phyloP scores from a whole-genome alignment of 2,329 filamentous ascomycete genomes.

The Monosporascus sp. region DNA sequence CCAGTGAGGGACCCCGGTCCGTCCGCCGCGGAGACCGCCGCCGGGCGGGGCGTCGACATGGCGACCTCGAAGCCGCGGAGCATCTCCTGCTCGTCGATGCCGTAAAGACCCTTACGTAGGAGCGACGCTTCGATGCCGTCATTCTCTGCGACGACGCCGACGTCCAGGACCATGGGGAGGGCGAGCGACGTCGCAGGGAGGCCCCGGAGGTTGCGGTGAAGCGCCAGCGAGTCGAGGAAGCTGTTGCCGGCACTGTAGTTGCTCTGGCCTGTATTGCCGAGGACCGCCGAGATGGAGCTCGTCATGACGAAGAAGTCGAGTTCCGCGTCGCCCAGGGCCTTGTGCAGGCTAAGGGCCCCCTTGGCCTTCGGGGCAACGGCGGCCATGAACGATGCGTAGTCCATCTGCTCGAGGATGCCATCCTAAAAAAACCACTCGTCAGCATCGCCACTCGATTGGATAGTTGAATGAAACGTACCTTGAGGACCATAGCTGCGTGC shows the following conservation, averaged over 20 bases:
- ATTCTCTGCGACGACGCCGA: slow-evolving; percentile 23
- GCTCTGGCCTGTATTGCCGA: slow-evolving; percentile 26
- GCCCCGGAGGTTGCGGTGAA: slow-evolving; percentile 17
- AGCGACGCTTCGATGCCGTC: slow-evolving; percentile 7
- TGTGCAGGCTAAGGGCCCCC: slow-evolving; percentile 11
- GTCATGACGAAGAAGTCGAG: slow-evolving; percentile 35
- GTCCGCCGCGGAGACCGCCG: background rate
- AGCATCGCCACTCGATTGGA: background rate
- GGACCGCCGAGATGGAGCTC: slow-evolving; percentile 24
- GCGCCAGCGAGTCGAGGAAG: slow-evolving; percentile 25
- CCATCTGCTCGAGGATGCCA: slow-evolving; percentile 6
- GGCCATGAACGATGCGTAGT: background rate
- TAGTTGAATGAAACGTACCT: slow-evolving; percentile 16
- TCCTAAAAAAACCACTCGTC: slow-evolving; percentile 6
- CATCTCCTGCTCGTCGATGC: slow-evolving; percentile 14
- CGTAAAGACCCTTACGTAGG: slow-evolving; percentile 10
- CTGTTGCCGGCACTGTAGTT: slow-evolving; percentile 32
- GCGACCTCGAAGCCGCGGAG: slow-evolving; percentile 19
- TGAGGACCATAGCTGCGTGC: slow-evolving; percentile 26
- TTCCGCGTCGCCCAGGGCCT: slow-evolving; percentile 4
- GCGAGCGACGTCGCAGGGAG: slow-evolving; percentile 17
- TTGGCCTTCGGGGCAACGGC: slow-evolving; percentile 11
- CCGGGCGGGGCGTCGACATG: slow-evolving; percentile 8
- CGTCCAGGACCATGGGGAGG: slow-evolving; percentile 26
- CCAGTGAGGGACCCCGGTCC: background rate